Evolutionary conservation across 2,329 filamentous ascomycete species (phyloP).

Genomic region (Cladosporium oxysporum): DNA sequence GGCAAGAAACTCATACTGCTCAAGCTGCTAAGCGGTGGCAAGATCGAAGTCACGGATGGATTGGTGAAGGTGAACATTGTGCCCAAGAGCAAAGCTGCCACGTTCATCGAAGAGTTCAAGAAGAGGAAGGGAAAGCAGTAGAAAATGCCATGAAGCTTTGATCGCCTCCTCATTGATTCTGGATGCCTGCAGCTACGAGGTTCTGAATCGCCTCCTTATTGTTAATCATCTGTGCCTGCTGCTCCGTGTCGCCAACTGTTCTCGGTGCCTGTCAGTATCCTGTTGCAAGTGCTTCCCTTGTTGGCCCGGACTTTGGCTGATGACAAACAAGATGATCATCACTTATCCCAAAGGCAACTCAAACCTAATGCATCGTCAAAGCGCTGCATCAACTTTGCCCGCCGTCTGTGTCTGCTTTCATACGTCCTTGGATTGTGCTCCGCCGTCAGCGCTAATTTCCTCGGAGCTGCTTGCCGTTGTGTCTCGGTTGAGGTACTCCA

Average conservation of each 20-base stretch:
- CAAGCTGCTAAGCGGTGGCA: constrained; percentile 72
- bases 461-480: not conserved
- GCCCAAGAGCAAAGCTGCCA: constrained; percentile 66
- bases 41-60: constrained; percentile 84
- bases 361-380: not conserved
- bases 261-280: not conserved
- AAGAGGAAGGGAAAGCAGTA: constrained; percentile 53
- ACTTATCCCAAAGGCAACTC: not conserved
- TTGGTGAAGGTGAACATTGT: constrained; percentile 81
- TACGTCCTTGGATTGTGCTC: not conserved
- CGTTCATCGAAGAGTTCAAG: constrained; percentile 87
- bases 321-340: not conserved
- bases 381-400: not conserved
- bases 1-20: constrained; percentile 80
- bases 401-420: not conserved
- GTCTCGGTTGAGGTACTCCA: constrained; percentile 52
- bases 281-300: not conserved
- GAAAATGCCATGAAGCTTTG: not conserved
- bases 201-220: not conserved
- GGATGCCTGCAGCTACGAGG: not conserved
- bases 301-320: not conserved
- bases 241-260: no score
- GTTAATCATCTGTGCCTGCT: not conserved
- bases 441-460: not conserved
- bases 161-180: not conserved